phyloP scores from a whole-genome alignment of 2,329 filamentous ascomycete genomes.

The Pleoardoris graminearum region DNA sequence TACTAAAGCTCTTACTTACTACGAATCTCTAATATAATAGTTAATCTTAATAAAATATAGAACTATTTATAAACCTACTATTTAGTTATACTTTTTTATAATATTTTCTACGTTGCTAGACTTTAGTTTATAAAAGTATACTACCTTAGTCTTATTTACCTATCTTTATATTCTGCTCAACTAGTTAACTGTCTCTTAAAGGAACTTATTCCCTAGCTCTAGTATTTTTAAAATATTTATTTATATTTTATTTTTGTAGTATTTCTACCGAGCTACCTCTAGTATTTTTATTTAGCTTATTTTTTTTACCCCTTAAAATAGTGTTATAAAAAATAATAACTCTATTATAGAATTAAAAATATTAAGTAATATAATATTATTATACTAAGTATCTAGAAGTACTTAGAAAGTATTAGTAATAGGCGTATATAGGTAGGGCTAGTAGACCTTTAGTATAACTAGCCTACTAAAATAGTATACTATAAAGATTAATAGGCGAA shows the following conservation, averaged over 20 bases:
- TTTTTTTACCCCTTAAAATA: slow-evolving; percentile 28
- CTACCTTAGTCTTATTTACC: slow-evolving; percentile 21
- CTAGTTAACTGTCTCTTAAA: slow-evolving; percentile 26
- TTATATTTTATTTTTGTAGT: slow-evolving; percentile 23
- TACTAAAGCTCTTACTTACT: slow-evolving; percentile 22
- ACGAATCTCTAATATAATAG: slow-evolving; percentile 16
- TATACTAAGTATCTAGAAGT: slow-evolving; percentile 18
- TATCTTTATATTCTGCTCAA: slow-evolving; percentile 21
- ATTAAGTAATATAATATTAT: slow-evolving; percentile 19
- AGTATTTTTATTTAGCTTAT: slow-evolving; percentile 31
- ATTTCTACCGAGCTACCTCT: slow-evolving; percentile 24
- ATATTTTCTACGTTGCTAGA: slow-evolving; percentile 29
- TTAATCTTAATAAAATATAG: slow-evolving; percentile 6
- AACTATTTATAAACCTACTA: slow-evolving; percentile 17
- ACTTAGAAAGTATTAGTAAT: slow-evolving; percentile 19
- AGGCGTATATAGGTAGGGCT: neutral
- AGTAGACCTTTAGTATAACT: slow-evolving; percentile 25
- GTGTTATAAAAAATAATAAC: slow-evolving; percentile 28
- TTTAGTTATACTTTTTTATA: slow-evolving; percentile 23
- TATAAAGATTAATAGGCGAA: slow-evolving; percentile 27
- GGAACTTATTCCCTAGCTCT: slow-evolving; percentile 25
- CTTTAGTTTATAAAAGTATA: slow-evolving; percentile 19
- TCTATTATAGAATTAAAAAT: slow-evolving; percentile 24
- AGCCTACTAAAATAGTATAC: slow-evolving; percentile 32
- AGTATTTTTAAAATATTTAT: slow-evolving; percentile 22